Percentiles rank a stretch among this genome's conserved stretches.
These are phyloP conservation scores for Erodium moschatum DNA, from an alignment of 441 rosid genomes.

Conservation along the genomic window DNA sequence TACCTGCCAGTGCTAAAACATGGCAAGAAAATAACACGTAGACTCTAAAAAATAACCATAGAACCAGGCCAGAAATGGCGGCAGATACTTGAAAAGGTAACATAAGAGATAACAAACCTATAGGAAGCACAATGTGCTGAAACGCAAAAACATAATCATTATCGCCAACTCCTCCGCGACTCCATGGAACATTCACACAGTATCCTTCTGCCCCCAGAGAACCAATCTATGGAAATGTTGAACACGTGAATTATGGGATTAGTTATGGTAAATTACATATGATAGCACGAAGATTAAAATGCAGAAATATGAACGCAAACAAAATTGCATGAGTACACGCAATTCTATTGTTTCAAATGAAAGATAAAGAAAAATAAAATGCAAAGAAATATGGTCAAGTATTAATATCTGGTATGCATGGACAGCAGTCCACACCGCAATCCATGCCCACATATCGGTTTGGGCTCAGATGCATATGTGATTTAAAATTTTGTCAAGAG, in stretches of 20 bases:
- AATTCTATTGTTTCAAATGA: not conserved
- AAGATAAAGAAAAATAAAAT: not conserved
- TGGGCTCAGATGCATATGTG: not conserved
- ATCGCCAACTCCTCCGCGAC: constrained; percentile 85
- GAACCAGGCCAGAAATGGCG: constrained; percentile 5
- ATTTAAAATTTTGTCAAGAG: not conserved
- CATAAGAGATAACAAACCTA: constrained; percentile 44
- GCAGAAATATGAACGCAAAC: not conserved
- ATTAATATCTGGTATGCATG: not conserved
- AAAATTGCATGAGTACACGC: not conserved
- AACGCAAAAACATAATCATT: constrained; percentile 84
- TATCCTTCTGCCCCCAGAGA: constrained; percentile 78
- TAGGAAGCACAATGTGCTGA: constrained; percentile 78
- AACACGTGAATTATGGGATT: constrained; percentile 15
- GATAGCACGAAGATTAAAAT: not conserved
- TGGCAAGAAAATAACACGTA: not conserved
- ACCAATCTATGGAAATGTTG: constrained; percentile 51
- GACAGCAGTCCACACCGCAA: not conserved
- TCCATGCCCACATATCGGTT: not conserved
- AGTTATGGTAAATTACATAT: constrained; percentile 11
- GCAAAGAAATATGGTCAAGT: not conserved
- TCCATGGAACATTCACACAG: constrained; percentile 95
- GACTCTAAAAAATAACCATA: not conserved
- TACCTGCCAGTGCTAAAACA: not conserved
- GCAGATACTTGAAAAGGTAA: not conserved